A percentile compares a stretch with the other conserved stretches of the same genome.
These are phyloP conservation scores for Rhypophila decipiens DNA, from an alignment of 495 filamentous ascomycete species.

Conservation along the genomic window DNA sequence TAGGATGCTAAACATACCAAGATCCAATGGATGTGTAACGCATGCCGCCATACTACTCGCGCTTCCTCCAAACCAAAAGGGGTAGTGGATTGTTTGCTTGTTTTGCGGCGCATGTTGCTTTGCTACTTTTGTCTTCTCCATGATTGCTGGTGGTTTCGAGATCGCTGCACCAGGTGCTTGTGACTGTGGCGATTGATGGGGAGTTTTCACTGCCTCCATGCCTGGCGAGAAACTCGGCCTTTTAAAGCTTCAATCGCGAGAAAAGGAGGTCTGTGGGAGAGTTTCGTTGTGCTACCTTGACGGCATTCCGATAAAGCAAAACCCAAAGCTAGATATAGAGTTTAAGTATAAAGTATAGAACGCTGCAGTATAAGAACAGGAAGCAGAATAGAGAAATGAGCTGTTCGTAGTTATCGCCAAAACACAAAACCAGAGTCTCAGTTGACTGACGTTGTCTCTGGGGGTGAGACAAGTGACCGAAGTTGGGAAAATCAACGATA, in stretches of 20 bases:
- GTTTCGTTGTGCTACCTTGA: too few relatives aligned
- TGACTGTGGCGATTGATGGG: neutral
- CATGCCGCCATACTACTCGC: slow-evolving; percentile 84
- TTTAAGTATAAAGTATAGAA: too few relatives aligned
- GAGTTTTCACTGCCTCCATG: neutral
- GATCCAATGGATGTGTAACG: slow-evolving; percentile 86
- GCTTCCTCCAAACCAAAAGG: slow-evolving; percentile 94
- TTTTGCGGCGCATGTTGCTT: neutral
- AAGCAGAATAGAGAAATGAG: too few relatives aligned
- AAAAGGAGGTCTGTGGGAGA: too few relatives aligned
- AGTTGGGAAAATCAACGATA: neutral
- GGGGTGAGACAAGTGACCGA: neutral
- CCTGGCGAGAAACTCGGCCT: too few relatives aligned
- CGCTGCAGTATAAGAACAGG: too few relatives aligned
- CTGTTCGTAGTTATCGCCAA: too few relatives aligned
- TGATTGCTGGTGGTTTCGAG: neutral
- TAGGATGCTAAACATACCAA: slow-evolving; percentile 45
- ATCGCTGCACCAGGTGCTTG: neutral
- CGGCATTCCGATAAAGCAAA: too few relatives aligned
- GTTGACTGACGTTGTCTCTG: too few relatives aligned
- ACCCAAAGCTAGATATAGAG: too few relatives aligned
- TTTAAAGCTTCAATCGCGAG: too few relatives aligned
- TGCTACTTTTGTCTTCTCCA: neutral
- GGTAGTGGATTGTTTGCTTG: slow-evolving; percentile 54
- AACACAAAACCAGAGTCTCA: too few relatives aligned